These are phyloP conservation scores for Daedalea quercina DNA, from an alignment of 768 basidiomycete species.

Conservation along the genomic window DNA sequence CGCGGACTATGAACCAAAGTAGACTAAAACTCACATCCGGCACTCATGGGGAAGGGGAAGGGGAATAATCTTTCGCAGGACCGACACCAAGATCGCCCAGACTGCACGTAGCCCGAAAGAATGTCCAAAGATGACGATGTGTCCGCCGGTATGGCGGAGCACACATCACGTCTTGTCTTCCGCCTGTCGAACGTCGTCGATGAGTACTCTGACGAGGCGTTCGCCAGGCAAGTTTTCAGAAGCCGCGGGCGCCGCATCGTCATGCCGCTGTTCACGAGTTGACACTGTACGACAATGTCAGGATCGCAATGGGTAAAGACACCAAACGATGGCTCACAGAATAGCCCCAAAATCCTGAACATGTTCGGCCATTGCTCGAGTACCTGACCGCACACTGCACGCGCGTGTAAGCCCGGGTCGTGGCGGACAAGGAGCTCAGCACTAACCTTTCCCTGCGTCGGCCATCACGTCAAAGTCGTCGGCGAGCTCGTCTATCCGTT, in stretches of 20 bases:
- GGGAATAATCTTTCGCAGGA: no score
- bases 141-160: no score
- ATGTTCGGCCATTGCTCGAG: slow-evolving; percentile 78
- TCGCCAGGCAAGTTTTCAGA: slow-evolving; percentile 35
- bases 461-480: slow-evolving; percentile 77
- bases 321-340: slow-evolving; percentile 39
- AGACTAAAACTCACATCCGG: no score
- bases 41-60: no score
- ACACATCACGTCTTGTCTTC: slow-evolving; percentile 11
- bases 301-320: not conserved
- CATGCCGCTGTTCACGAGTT: slow-evolving; percentile 31
- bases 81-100: no score
- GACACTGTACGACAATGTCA: slow-evolving; percentile 34
- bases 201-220: slow-evolving; percentile 65
- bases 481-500: slow-evolving; percentile 60
- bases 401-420: not conserved
- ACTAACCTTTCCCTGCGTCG: slow-evolving; percentile 61
- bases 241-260: slow-evolving; percentile 17
- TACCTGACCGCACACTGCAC: slow-evolving; percentile 66
- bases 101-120: no score
- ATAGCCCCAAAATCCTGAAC: slow-evolving; percentile 69
- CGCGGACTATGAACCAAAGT: no score
- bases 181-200: slow-evolving; percentile 51
- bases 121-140: no score
- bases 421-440: not conserved